Evolutionary conservation across 176 grass and related monocot genomes (phyloP).

Genomic region (Triticum aestivum): DNA sequence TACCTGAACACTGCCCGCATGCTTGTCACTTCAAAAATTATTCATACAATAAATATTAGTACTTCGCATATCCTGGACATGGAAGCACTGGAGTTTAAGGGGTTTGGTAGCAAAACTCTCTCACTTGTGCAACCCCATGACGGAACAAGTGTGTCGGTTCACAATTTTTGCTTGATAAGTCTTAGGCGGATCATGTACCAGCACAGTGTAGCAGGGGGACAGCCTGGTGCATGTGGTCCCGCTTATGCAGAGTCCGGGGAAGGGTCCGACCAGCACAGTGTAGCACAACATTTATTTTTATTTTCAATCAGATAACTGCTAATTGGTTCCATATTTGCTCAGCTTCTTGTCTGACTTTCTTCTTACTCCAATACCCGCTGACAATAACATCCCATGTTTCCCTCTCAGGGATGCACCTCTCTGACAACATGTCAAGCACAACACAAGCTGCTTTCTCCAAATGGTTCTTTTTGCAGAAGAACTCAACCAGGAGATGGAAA

Average conservation of each 20-base stretch:
- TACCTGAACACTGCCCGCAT: constrained; percentile 22
- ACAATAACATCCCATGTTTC: constrained; percentile 66
- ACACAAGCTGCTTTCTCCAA: constrained; percentile 58
- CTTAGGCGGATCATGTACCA: neutral
- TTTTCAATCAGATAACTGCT: constrained; percentile 29
- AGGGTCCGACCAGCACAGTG: neutral
- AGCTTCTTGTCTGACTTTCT: constrained; percentile 49
- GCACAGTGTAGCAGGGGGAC: constrained; percentile 4
- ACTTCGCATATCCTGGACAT: constrained; percentile 4
- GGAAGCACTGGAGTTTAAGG: neutral
- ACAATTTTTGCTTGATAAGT: neutral
- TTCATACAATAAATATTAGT: neutral
- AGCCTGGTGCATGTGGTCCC: no score
- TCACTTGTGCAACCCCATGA: neutral
- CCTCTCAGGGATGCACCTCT: constrained; percentile 69
- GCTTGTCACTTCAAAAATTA: neutral
- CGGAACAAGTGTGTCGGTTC: neutral
- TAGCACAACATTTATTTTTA: constrained; percentile 8
- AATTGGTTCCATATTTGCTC: constrained; percentile 43
- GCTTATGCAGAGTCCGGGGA: no score
- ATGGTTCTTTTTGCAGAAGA: constrained; percentile 60
- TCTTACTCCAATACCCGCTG: constrained; percentile 61
- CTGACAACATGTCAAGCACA: constrained; percentile 72
- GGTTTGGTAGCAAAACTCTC: neutral
- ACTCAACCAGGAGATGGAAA: constrained; percentile 63